Evolutionary conservation across 2,329 filamentous ascomycete genomes (phyloP).

Genomic region (Xylariaceae sp.): DNA sequence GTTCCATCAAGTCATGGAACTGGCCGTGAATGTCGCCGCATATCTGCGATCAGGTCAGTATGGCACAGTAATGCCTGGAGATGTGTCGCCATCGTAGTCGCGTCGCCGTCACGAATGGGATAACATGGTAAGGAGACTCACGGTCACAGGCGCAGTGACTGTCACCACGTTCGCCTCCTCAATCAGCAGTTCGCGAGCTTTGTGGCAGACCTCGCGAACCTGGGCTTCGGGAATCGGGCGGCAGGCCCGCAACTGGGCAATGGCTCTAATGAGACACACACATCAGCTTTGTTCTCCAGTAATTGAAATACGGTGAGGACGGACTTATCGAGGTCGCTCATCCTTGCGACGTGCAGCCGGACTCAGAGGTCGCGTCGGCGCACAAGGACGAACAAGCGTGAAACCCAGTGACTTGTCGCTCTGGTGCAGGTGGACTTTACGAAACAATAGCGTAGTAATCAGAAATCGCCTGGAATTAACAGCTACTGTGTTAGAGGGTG

Average conservation of each 20-base stretch:
- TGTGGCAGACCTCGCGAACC: constrained; percentile 95
- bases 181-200: constrained; percentile 89
- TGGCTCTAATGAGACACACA: constrained; percentile 57
- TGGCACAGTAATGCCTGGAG: neutral
- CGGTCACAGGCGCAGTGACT: constrained; percentile 89
- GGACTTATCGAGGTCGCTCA: constrained; percentile 94
- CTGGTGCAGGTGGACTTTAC: neutral
- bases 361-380: constrained; percentile 7
- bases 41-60: constrained; percentile 50
- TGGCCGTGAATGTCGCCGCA: constrained; percentile 96
- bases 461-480: neutral
- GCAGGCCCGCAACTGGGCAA: constrained; percentile 90
- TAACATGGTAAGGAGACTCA: constrained; percentile 37
- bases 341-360: constrained; percentile 36
- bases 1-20: constrained; percentile 95
- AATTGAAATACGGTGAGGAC: constrained; percentile 7
- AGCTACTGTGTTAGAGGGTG: neutral
- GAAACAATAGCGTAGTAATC: neutral
- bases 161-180: constrained; percentile 97
- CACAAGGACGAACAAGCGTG: constrained; percentile 4
- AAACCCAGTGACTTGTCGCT: constrained; percentile 3
- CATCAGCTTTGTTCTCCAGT: constrained; percentile 14
- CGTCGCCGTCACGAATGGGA: neutral
- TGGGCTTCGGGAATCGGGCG: constrained; percentile 92
- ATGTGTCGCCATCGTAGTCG: neutral